Evolutionary conservation across 176 grass and related monocot genomes (phyloP), one percentile per base, ranked within the genome.

Genomic region (Otatea glauca): DNA sequence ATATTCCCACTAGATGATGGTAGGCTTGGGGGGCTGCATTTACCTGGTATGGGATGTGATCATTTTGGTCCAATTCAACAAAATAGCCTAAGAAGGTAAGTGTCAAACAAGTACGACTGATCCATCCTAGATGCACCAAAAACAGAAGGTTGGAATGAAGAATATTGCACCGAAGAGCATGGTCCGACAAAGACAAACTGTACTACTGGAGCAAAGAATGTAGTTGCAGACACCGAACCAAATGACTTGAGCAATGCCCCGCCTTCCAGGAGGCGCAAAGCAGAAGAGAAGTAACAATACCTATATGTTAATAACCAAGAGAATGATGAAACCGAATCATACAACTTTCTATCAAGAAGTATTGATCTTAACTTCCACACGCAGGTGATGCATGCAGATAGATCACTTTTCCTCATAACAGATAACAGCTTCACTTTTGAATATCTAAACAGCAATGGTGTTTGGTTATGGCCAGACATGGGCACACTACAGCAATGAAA

Each of bases 141-240:
- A 92, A 92, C 93, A 72, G 96, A 98, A 90, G 96, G 96, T 71
- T 98, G 96, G 96, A 98, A 98, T 85, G 91, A 85, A 65, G 96
- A 98, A 71, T 98, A 98, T 82, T 98, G 96, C 85, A 94, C 89
- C 0, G 91, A 98, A 81, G 96, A 95, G 35, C 96, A 94, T 82
- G 93, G 93, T 48, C 93, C 86, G 29, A 29, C 29, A 29, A 29
- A 29, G 9, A 83, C 58, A 49, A 98, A 98, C 64, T 98, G 93
- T 89, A 98, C 94, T 56, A 38, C 68, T 11, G 93, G 96, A 85
- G 73, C 86, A 70, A 95, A 87, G 60, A 87, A 74, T 67, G 64
- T 86, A 61, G 80, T 69, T 68, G 54, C 32, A 54, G 74, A 79
- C 25, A 75, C 17, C 4, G 75, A 90, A 75, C 53, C 74, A 82